These are phyloP conservation scores for Aureobasidium subglaciale DNA, from an alignment of 2,329 filamentous ascomycete species.

Conservation along the genomic window DNA sequence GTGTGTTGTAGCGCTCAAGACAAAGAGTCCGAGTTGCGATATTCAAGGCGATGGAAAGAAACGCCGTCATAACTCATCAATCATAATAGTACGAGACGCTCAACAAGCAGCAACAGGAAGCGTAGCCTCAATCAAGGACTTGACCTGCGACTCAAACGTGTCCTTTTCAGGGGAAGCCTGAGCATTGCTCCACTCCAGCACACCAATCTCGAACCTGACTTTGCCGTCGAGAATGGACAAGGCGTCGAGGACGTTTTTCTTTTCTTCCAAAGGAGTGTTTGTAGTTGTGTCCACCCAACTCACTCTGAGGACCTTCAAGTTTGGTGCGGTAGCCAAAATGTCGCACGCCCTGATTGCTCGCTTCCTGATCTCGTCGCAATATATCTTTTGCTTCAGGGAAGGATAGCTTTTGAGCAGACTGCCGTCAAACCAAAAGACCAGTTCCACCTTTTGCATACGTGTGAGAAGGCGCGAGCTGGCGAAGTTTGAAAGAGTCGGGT, in stretches of 20 bases:
- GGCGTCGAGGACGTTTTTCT: conserved; percentile 23
- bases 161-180: not conserved
- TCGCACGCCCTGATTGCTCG: conserved; percentile 25
- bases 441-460: conserved; percentile 25
- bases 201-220: conserved; percentile 23
- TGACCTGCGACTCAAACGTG: not conserved
- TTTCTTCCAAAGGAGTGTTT: conserved; percentile 23
- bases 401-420: conserved; percentile 27
- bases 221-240: conserved; percentile 18
- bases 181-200: conserved; percentile 10
- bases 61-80: not conserved
- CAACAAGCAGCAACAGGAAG: not conserved
- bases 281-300: conserved; percentile 29
- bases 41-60: too few relatives aligned
- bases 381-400: conserved; percentile 23
- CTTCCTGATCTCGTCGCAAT: conserved; percentile 26
- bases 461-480: conserved; percentile 20
- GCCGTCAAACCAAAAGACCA: conserved; percentile 29
- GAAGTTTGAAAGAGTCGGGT: conserved; percentile 26
- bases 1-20: too few relatives aligned
- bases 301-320: conserved; percentile 23
- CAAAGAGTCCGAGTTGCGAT: too few relatives aligned
- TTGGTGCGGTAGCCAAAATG: conserved; percentile 22
- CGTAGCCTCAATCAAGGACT: not conserved
- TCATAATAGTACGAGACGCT: not conserved